These are phyloP conservation scores for Saturnispora diversa DNA, from an alignment of 805 yeast species.

Conservation along the genomic window DNA sequence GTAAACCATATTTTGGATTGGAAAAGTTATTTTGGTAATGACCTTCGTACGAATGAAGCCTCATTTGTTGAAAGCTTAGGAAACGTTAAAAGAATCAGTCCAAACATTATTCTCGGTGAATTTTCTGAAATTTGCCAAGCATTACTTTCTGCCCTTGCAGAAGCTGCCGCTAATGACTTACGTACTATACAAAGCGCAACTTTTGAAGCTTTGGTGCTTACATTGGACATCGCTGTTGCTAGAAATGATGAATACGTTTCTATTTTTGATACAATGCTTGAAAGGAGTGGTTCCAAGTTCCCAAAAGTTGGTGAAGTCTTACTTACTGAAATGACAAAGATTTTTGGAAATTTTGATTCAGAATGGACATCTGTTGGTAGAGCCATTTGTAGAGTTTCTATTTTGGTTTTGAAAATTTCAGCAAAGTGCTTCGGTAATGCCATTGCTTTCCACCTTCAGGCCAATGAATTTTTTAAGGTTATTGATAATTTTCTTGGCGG, in stretches of 20 bases:
- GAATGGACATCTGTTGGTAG: slow-evolving; percentile 60
- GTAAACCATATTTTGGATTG: slow-evolving; percentile 49
- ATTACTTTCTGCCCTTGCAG: slow-evolving; percentile 28
- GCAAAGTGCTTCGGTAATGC: slow-evolving; percentile 15
- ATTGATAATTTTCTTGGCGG: slow-evolving; percentile 39
- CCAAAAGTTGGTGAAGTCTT: slow-evolving; percentile 48
- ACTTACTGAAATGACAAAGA: slow-evolving; percentile 37
- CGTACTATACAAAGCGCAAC: slow-evolving; percentile 26
- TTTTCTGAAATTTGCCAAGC: slow-evolving; percentile 49
- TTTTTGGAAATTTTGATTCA: slow-evolving; percentile 40
- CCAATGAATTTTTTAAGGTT: slow-evolving; percentile 28
- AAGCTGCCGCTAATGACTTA: slow-evolving; percentile 18
- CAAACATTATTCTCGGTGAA: slow-evolving; percentile 45
- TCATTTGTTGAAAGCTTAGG: slow-evolving; percentile 41
- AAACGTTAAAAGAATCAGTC: slow-evolving; percentile 46
- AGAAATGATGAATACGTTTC: slow-evolving; percentile 57
- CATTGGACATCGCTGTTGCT: slow-evolving; percentile 56
- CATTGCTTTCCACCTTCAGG: slow-evolving; percentile 14
- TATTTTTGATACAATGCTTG: slow-evolving; percentile 44
- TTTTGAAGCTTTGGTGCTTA: slow-evolving; percentile 52
- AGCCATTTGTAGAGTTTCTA: slow-evolving; percentile 52
- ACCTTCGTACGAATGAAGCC: slow-evolving; percentile 31
- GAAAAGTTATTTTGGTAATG: slow-evolving; percentile 39
- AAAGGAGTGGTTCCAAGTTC: slow-evolving; percentile 27
- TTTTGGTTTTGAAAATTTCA: slow-evolving; percentile 41